Evolutionary conservation across 1,284 basidiomycete species (phyloP).

Genomic region (Cryptococcus sp.): DNA sequence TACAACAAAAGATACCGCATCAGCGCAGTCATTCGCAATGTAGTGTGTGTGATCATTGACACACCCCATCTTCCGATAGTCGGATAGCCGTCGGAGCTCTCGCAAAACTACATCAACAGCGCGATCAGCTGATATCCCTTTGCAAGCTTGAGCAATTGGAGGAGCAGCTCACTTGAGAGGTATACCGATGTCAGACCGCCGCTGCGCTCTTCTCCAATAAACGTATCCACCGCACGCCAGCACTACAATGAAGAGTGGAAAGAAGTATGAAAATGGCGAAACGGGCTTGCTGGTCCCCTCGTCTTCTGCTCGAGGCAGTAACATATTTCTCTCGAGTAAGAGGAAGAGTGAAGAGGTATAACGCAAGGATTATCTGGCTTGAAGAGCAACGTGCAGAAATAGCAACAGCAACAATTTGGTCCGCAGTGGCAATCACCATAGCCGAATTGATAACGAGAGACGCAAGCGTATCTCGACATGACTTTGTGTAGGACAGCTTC

Average conservation of each 20-base stretch:
- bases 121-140: background rate
- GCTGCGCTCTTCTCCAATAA: conserved; percentile 13
- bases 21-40: background rate
- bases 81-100: conserved; percentile 10
- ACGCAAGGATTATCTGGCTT: too few relatives aligned
- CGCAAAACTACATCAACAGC: conserved; percentile 2
- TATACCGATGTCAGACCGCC: conserved; percentile 7
- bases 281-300: conserved; percentile 3
- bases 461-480: too few relatives aligned
- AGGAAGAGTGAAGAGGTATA: too few relatives aligned
- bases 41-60: background rate
- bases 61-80: conserved; percentile 23
- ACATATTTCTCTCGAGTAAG: too few relatives aligned
- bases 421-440: too few relatives aligned
- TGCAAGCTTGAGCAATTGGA: too few relatives aligned
- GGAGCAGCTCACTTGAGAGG: conserved; percentile 9
- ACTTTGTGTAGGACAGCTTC: too few relatives aligned
- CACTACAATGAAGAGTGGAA: conserved; percentile 27
- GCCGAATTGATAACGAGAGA: too few relatives aligned
- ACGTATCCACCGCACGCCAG: conserved; percentile 26
- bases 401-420: too few relatives aligned
- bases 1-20: conserved; percentile 3
- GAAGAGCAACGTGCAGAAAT: too few relatives aligned
- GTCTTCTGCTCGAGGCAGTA: too few relatives aligned
- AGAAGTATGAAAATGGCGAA: conserved; percentile 25